Evolutionary conservation across 2,329 filamentous ascomycete genomes (phyloP), one percentile per base, ranked within the genome.

Genomic region (Alternaria brassicae): DNA sequence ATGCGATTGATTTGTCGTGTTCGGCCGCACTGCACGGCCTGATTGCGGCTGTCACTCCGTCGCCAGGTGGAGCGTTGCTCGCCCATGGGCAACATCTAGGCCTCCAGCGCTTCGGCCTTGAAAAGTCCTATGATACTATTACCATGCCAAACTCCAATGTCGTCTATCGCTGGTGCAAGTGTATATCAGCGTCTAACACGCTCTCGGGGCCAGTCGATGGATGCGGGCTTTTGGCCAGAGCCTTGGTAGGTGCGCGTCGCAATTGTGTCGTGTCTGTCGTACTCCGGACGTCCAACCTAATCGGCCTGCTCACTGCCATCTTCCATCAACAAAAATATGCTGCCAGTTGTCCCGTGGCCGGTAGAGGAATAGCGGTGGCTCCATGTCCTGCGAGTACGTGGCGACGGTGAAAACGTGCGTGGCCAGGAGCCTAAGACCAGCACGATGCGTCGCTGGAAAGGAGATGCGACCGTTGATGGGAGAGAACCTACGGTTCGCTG

Each of bases 321-420:
- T 15, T 47, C 23, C 8, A 21, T 47, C 17, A 27, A 15, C 37
- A 19, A 53, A 21, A 36, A 32, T 25, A 40, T 34, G 44, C 8
- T 47, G 28, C 44, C 44, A 47, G 28, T 23, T 30, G 21, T 47
- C 15, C 27, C 44, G 21, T 47, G 28, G 44, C 19, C 28, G 28
- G 44, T 47, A 21, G 28, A 17, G 44, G 28, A 53, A 19, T 47
- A 47, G 44, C 44, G 51, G 41, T 40, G 41, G 28, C 45, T 37
- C 61, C 56, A 58, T 45, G 47, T 53, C 45, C 54, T 62, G 53
- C 42, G 42, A 53, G 47, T 62, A 49, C 58, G 45, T 21, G 42
- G 42, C 42, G 42, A n/a, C 12, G 32, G 17, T 23, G 41, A 39
- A 15, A 23, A 51, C 21, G 45, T 30, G 45, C 53, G 53, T 45